Percentiles rank a stretch among this genome's conserved stretches.
phyloP scores from a whole-genome alignment of 805 yeast genomes.

The Metschnikowia hibisci region DNA sequence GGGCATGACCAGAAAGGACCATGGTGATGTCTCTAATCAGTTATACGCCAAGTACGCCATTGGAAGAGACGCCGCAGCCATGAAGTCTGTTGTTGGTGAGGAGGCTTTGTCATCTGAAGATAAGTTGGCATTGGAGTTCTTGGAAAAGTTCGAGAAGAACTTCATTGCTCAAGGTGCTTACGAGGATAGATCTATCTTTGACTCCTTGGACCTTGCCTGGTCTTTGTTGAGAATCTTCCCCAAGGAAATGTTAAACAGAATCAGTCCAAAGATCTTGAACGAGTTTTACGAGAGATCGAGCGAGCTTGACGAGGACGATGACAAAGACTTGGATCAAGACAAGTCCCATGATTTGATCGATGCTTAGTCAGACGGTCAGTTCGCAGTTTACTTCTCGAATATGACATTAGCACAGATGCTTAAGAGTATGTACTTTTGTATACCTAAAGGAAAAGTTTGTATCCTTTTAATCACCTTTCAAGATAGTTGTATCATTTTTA shows the following conservation, averaged over 20 bases:
- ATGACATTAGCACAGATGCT: slow-evolving; percentile 4
- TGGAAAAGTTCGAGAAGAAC: slow-evolving; percentile 95
- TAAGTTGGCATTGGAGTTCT: slow-evolving; percentile 92
- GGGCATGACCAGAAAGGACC: slow-evolving; percentile 99
- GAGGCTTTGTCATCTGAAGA: slow-evolving; percentile 98
- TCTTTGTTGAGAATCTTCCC: slow-evolving; percentile 96
- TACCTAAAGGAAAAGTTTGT: slow-evolving; percentile 2
- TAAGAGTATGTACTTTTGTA: slow-evolving; percentile 4
- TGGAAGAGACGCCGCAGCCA: slow-evolving; percentile 99
- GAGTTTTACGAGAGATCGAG: slow-evolving; percentile 94
- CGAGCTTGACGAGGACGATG: slow-evolving; percentile 57
- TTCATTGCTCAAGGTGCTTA: slow-evolving; percentile 96
- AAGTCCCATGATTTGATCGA: slow-evolving; percentile 42
- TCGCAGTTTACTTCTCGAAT: slow-evolving; percentile 9
- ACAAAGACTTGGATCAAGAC: slow-evolving; percentile 35
- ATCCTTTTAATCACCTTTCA: not conserved
- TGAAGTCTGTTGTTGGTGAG: slow-evolving; percentile 99
- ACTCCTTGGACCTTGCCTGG: slow-evolving; percentile 98
- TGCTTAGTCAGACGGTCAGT: slow-evolving; percentile 23
- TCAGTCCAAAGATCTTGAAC: slow-evolving; percentile 91
- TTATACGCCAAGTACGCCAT: slow-evolving; percentile 98
- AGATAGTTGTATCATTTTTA: not conserved
- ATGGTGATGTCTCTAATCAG: slow-evolving; percentile 98
- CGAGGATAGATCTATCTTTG: slow-evolving; percentile 91
- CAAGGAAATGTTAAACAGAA: slow-evolving; percentile 96